Conservation (phyloP, 2,329 filamentous ascomycete species). For the Cordyceps farinosa region DNA sequence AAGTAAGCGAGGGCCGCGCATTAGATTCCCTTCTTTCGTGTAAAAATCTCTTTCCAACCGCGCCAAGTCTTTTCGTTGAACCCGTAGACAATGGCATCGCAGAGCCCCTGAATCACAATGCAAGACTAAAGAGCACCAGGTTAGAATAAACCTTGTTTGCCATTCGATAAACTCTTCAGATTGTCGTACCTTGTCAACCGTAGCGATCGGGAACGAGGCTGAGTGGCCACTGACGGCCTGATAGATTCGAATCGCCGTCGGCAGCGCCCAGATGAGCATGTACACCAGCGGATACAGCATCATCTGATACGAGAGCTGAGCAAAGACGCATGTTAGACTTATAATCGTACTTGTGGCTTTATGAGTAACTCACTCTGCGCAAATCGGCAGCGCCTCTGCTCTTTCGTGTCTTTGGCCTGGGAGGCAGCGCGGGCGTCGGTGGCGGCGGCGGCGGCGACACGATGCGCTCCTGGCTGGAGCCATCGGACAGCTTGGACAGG, state of each 20-base stretch:
- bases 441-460: neutral
- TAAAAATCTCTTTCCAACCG: conserved; percentile 15
- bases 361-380: conserved; percentile 22
- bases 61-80: conserved; percentile 16
- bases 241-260: conserved; percentile 39
- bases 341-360: neutral
- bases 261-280: conserved; percentile 40
- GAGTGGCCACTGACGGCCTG: conserved; percentile 32
- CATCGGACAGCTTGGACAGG: neutral
- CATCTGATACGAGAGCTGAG: conserved; percentile 39
- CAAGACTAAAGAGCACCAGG: conserved; percentile 26
- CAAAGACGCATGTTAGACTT: neutral
- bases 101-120: conserved; percentile 39
- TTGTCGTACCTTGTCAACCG: conserved; percentile 29
- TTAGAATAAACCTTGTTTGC: neutral
- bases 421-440: neutral
- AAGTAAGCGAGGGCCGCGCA: neutral
- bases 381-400: conserved; percentile 18
- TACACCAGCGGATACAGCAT: conserved; percentile 41
- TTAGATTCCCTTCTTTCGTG: conserved; percentile 7
- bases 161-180: neutral
- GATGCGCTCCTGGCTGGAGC: conserved; percentile 13
- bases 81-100: conserved; percentile 39
- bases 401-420: neutral
- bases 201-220: conserved; percentile 35